phyloP scores from a whole-genome alignment of 495 filamentous ascomycete genomes.

The Penicillium bovifimosum region DNA sequence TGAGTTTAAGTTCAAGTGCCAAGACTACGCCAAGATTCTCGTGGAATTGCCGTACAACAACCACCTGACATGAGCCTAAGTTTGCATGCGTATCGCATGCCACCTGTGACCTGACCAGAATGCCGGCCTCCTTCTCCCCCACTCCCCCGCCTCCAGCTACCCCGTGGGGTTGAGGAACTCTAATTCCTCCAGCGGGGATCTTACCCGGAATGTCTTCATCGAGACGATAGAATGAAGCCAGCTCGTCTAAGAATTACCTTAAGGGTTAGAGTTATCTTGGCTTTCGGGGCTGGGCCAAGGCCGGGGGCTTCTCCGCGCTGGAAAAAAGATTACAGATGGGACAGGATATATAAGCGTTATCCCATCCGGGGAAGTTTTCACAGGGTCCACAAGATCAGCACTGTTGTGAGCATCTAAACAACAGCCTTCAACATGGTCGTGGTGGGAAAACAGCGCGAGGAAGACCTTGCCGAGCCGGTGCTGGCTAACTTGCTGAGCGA shows the following conservation, averaged over 20 bases:
- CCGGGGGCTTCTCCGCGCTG: background rate
- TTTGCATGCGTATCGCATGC: too few relatives aligned
- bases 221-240: slow-evolving; percentile 1
- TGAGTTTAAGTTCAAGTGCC: background rate
- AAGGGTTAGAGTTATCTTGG: background rate
- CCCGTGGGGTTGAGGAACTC: slow-evolving; percentile 9
- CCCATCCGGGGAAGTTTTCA: slow-evolving; percentile 3
- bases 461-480: slow-evolving; percentile 28
- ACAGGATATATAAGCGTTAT: slow-evolving; percentile 5
- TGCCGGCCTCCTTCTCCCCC: background rate
- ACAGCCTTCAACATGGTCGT: slow-evolving; percentile 16
- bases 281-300: background rate
- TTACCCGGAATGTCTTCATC: slow-evolving; percentile 4
- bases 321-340: background rate
- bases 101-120: background rate
- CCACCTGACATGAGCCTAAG: background rate
- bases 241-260: background rate
- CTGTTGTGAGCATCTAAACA: slow-evolving; percentile 1
- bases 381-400: slow-evolving; percentile 3
- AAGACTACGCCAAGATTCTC: slow-evolving; percentile 5
- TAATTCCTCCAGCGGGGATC: slow-evolving; percentile 8
- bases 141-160: slow-evolving; percentile 1
- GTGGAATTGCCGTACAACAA: background rate
- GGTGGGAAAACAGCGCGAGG: slow-evolving; percentile 26
- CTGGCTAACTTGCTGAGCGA: slow-evolving; percentile 19